A percentile compares a stretch with the other conserved stretches of the same genome.
These are phyloP conservation scores for Hortiboletus campestris DNA, from an alignment of 768 basidiomycete species.

Conservation along the genomic window DNA sequence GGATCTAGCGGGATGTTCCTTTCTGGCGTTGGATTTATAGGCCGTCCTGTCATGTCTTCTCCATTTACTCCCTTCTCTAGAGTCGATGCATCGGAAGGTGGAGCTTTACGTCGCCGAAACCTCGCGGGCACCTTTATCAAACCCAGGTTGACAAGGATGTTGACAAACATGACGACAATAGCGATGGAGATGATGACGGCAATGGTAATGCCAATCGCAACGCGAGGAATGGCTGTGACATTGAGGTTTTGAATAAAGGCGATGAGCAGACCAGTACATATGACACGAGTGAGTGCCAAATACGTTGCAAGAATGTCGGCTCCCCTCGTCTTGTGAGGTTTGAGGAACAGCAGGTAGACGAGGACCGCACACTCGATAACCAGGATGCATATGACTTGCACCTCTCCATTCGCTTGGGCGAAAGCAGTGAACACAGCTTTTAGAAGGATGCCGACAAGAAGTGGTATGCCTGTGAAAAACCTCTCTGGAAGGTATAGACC, in stretches of 20 bases:
- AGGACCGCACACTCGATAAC: constrained; percentile 65
- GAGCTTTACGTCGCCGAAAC: constrained; percentile 15
- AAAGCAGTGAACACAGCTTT: constrained; percentile 74
- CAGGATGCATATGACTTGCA: constrained; percentile 67
- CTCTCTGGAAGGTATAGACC: constrained; percentile 64
- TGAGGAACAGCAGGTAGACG: constrained; percentile 47
- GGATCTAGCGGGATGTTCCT: constrained; percentile 42
- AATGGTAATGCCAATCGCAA: constrained; percentile 74
- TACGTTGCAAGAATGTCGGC: constrained; percentile 70
- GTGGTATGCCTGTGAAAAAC: constrained; percentile 62
- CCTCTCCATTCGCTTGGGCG: constrained; percentile 56
- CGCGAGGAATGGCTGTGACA: constrained; percentile 74
- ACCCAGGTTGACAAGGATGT: constrained; percentile 54
- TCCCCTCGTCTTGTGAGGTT: constrained; percentile 65
- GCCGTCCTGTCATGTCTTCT: constrained; percentile 32
- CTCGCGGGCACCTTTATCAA: constrained; percentile 26
- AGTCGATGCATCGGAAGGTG: constrained; percentile 14
- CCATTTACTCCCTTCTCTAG: constrained; percentile 31
- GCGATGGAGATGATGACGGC: constrained; percentile 72
- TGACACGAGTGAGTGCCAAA: constrained; percentile 64
- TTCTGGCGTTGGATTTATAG: constrained; percentile 55
- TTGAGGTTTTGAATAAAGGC: constrained; percentile 68
- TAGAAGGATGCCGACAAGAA: constrained; percentile 57
- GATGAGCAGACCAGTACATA: constrained; percentile 69
- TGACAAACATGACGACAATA: constrained; percentile 66